Percentiles rank a stretch among this genome's conserved stretches.
phyloP scores from a whole-genome alignment of 352 stramenopile genomes.

The Phytopythium cucurbitacearum region DNA sequence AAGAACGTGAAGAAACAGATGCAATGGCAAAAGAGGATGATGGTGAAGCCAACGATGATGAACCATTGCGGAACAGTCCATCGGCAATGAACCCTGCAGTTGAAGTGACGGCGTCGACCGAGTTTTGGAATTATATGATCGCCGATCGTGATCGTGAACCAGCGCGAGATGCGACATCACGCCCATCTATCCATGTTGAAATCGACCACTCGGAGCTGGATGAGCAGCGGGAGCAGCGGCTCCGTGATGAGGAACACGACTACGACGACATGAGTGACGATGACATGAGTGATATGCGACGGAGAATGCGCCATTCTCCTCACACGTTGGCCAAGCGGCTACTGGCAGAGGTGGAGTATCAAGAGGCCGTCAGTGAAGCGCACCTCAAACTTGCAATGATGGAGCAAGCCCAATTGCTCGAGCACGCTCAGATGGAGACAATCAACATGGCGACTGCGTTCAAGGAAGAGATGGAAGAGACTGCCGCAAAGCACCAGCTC shows the following conservation, averaged over 20 bases:
- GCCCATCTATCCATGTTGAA: slow-evolving; percentile 5
- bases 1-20: not conserved
- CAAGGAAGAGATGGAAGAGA: slow-evolving; percentile 64
- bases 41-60: slow-evolving; percentile 1
- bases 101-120: slow-evolving; percentile 12
- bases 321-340: slow-evolving; percentile 39
- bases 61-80: not conserved
- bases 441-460: slow-evolving; percentile 52
- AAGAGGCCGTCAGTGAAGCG: slow-evolving; percentile 59
- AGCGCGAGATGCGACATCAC: not conserved
- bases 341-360: slow-evolving; percentile 61
- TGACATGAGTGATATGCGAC: slow-evolving; percentile 11
- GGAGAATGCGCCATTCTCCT: slow-evolving; percentile 32
- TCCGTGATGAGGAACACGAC: slow-evolving; percentile 2
- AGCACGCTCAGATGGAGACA: slow-evolving; percentile 46
- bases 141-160: slow-evolving; percentile 5
- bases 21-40: too few species aligned
- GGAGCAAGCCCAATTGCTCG: slow-evolving; percentile 47
- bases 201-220: slow-evolving; percentile 22
- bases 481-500: slow-evolving; percentile 35
- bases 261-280: not conserved
- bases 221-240: slow-evolving; percentile 13
- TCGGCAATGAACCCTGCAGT: slow-evolving; percentile 5
- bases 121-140: slow-evolving; percentile 27
- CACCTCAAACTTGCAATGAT: slow-evolving; percentile 56